Conservation (phyloP, 192 early-diverging fungal species). For the Coemansia sp. region DNA sequence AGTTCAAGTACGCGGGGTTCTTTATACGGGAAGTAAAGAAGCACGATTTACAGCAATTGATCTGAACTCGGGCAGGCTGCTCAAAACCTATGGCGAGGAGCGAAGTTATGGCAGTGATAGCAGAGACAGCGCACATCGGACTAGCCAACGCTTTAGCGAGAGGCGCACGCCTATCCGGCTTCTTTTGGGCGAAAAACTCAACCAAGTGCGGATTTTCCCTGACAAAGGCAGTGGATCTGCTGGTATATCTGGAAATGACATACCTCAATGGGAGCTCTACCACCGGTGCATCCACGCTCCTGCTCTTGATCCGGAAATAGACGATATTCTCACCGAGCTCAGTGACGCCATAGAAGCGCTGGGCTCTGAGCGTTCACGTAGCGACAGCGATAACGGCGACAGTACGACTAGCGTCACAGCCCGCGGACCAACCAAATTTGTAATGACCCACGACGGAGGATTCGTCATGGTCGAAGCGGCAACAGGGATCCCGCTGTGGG, state of each 20-base stretch:
- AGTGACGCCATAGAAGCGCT: conserved; percentile 64
- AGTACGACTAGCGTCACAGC: conserved; percentile 9
- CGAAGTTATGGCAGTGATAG: conserved; percentile 6
- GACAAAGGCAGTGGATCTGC: background rate
- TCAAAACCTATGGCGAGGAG: conserved; percentile 60
- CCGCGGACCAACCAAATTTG: conserved; percentile 37
- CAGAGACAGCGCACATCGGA: conserved; percentile 29
- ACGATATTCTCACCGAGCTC: conserved; percentile 41
- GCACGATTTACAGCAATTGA: conserved; percentile 72
- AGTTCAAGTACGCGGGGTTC: conserved; percentile 56
- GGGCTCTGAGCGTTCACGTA: conserved; percentile 30
- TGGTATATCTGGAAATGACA: conserved; percentile 3
- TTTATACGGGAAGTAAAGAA: conserved; percentile 69
- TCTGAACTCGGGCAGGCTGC: conserved; percentile 63
- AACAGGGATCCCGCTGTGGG: conserved; percentile 57
- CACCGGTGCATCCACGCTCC: conserved; percentile 39
- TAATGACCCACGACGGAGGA: conserved; percentile 46
- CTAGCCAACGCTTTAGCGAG: conserved; percentile 14
- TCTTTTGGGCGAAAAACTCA: conserved; percentile 40
- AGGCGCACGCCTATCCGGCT: conserved; percentile 15
- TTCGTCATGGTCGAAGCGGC: conserved; percentile 48
- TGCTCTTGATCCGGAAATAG: conserved; percentile 35
- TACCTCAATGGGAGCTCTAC: conserved; percentile 48
- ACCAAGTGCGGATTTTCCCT: conserved; percentile 40
- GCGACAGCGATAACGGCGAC: conserved; percentile 17